Evolutionary conservation across 1,284 basidiomycete species (phyloP).

Genomic region (Apiotrichum domesticum): DNA sequence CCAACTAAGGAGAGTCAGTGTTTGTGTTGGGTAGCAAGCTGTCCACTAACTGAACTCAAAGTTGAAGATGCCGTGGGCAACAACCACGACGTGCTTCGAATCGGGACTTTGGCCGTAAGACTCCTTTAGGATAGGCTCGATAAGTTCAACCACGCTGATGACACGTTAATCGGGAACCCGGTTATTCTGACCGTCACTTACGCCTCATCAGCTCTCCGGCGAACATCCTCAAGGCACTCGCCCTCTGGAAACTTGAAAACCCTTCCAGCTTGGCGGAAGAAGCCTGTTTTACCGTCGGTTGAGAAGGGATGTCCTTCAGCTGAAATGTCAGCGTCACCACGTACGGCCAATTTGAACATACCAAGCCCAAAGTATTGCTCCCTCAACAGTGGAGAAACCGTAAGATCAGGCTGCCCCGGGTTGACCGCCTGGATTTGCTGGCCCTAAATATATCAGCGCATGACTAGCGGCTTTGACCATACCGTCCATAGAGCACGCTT

Average conservation of each 20-base stretch:
- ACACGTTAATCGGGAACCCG: too few relatives aligned
- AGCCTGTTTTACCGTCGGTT: slow-evolving; percentile 25
- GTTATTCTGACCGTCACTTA: slow-evolving; percentile 19
- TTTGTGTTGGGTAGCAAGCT: slow-evolving; percentile 4
- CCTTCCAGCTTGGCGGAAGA: slow-evolving; percentile 32
- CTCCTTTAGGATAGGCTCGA: slow-evolving; percentile 37
- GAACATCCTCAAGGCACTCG: slow-evolving; percentile 45
- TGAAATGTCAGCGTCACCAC: neutral
- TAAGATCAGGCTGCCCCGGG: slow-evolving; percentile 32
- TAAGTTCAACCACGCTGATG: slow-evolving; percentile 34
- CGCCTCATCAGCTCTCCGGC: slow-evolving; percentile 41
- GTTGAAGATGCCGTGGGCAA: slow-evolving; percentile 49
- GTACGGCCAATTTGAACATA: slow-evolving; percentile 9
- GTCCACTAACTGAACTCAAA: slow-evolving; percentile 37
- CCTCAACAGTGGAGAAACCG: slow-evolving; percentile 32
- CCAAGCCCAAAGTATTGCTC: slow-evolving; percentile 47
- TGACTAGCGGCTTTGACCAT: neutral
- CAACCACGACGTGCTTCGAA: slow-evolving; percentile 36
- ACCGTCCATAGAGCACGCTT: slow-evolving; percentile 58
- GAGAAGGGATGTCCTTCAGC: slow-evolving; percentile 42
- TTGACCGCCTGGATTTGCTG: slow-evolving; percentile 43
- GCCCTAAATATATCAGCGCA: slow-evolving; percentile 20
- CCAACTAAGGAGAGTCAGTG: neutral
- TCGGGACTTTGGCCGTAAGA: slow-evolving; percentile 21
- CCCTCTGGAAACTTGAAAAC: slow-evolving; percentile 39